Evolutionary conservation across 768 basidiomycete genomes (phyloP).

Genomic region (Trichaptum fuscoviolaceum): DNA sequence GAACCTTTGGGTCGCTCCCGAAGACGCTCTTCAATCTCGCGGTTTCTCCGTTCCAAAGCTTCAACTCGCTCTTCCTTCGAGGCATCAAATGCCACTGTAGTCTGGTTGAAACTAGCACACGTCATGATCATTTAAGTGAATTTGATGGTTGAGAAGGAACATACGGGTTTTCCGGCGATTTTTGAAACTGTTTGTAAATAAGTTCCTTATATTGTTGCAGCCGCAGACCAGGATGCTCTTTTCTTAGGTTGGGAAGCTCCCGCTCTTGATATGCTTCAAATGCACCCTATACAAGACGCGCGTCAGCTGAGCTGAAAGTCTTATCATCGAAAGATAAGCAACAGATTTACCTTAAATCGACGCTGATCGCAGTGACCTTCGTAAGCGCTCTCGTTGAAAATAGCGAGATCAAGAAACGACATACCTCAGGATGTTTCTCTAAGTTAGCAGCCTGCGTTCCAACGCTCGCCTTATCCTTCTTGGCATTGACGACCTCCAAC

Average conservation of each 20-base stretch:
- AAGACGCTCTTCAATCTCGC: slow-evolving; percentile 61
- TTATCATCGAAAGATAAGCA: slow-evolving; percentile 11
- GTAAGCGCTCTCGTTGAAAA: slow-evolving; percentile 9
- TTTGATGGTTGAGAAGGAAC: slow-evolving; percentile 19
- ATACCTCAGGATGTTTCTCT: slow-evolving; percentile 89
- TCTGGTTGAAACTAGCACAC: slow-evolving; percentile 72
- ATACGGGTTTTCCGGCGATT: slow-evolving; percentile 93
- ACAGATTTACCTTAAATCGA: slow-evolving; percentile 68
- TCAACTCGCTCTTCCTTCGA: slow-evolving; percentile 80
- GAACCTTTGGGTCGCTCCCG: slow-evolving; percentile 25
- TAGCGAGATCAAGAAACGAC: slow-evolving; percentile 19
- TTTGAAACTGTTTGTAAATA: slow-evolving; percentile 92
- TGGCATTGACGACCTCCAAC: slow-evolving; percentile 82
- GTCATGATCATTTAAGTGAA: not conserved
- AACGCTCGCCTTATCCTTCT: slow-evolving; percentile 89
- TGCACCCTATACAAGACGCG: slow-evolving; percentile 48
- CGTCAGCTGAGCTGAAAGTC: not conserved
- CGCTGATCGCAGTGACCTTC: slow-evolving; percentile 43
- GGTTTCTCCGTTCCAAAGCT: slow-evolving; percentile 64
- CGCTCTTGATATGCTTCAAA: slow-evolving; percentile 87
- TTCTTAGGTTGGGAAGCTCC: slow-evolving; percentile 72
- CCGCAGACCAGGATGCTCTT: slow-evolving; percentile 88
- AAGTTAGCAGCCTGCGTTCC: slow-evolving; percentile 83
- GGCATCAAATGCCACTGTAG: slow-evolving; percentile 74
- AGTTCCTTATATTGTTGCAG: slow-evolving; percentile 89